A percentile compares a stretch with the other conserved stretches of the same genome.
phyloP scores from a whole-genome alignment of 345 rosid genomes.

The Eucalyptus virginea region DNA sequence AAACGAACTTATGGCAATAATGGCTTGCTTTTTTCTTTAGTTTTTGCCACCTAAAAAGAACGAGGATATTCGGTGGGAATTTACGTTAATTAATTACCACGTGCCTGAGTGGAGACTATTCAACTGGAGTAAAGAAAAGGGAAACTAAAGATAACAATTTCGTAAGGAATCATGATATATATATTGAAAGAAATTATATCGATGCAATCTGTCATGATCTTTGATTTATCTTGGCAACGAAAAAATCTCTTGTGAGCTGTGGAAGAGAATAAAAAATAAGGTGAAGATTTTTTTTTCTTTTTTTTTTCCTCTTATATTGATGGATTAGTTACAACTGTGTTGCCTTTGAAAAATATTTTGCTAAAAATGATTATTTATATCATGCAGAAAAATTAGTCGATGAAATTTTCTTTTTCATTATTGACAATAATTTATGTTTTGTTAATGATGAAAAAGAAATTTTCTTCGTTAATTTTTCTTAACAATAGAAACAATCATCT shows the following conservation, averaged over 20 bases:
- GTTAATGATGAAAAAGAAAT: neutral
- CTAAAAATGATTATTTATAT: too few relatives aligned
- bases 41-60: neutral
- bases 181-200: neutral
- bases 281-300: neutral
- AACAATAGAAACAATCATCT: neutral
- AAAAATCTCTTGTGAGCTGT: neutral
- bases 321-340: accelerated
- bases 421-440: neutral
- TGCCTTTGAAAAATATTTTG: too few relatives aligned
- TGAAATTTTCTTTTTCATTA: neutral
- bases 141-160: neutral
- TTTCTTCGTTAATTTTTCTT: neutral
- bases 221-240: neutral
- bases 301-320: neutral
- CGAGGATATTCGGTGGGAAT: neutral
- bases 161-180: neutral
- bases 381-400: accelerated
- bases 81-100: neutral
- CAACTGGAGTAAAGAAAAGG: neutral
- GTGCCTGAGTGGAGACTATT: neutral
- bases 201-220: neutral
- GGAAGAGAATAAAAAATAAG: neutral
- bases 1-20: neutral
- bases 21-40: neutral